phyloP scores from a whole-genome alignment of 768 basidiomycete species.

The Sporobolomyces roseus region DNA sequence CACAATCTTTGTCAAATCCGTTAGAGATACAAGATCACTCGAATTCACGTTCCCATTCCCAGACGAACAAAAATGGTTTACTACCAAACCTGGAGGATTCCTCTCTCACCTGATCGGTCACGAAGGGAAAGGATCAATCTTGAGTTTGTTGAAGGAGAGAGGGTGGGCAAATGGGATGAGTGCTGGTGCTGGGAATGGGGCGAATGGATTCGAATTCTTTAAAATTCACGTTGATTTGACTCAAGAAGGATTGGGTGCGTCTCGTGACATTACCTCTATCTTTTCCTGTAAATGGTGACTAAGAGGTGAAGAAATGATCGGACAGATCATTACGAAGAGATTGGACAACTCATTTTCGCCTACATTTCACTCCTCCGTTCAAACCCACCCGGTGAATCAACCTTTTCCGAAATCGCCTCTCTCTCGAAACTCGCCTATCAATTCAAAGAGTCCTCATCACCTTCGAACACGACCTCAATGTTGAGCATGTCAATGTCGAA shows the following conservation, averaged over 20 bases:
- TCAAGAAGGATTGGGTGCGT: conserved; percentile 74
- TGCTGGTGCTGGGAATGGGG: conserved; percentile 65
- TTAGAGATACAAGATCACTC: conserved; percentile 50
- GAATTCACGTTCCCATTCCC: conserved; percentile 53
- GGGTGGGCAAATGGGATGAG: conserved; percentile 54
- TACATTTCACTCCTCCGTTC: conserved; percentile 57
- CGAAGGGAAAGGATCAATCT: conserved; percentile 67
- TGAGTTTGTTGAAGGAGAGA: conserved; percentile 73
- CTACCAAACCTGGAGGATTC: conserved; percentile 75
- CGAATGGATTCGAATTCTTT: conserved; percentile 75
- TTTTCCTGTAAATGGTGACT: neutral
- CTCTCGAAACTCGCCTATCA: conserved; percentile 73
- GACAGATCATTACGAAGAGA: conserved; percentile 69
- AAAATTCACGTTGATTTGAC: conserved; percentile 78
- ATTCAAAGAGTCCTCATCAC: conserved; percentile 76
- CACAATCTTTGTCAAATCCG: conserved; percentile 50
- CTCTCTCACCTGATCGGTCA: conserved; percentile 69
- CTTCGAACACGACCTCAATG: conserved; percentile 73
- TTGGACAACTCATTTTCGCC: conserved; percentile 68
- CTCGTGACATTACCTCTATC: neutral
- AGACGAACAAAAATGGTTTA: conserved; percentile 48
- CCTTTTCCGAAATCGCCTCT: conserved; percentile 69
- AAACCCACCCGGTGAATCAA: conserved; percentile 53
- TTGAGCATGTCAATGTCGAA: conserved; percentile 70
- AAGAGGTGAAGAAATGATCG: neutral